Base-by-base conservation (phyloP, 1,139 yeast genomes). In the Debaryomyces sp. region DNA sequence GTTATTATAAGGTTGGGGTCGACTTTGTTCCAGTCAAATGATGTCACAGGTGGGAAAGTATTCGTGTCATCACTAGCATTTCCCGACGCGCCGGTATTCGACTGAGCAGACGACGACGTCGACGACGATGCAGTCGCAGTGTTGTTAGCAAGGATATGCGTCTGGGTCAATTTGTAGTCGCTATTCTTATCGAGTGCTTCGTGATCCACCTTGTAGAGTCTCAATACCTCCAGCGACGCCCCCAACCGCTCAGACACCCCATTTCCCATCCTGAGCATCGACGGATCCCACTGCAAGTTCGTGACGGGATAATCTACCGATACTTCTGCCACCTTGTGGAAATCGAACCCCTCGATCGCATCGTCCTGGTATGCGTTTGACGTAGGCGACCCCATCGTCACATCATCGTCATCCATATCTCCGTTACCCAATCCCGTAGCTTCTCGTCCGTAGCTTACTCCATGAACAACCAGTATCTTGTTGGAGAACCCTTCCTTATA, bases 1-100 rank as follows among this genome's bases (percentile, higher is more conserved):
- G 97, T 90, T 41, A 94, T 88, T 22, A 91, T 79, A 36, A 85
- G 69, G 48, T 82, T 80, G 6, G 90, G 81, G 59, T 89, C 94
- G 3, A 78, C 73, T 43, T 77, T 70, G 70, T 89, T 91, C 98
- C 99, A 94, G 67, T 94, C 97, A 62, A 94, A 90, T 5, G 96
- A 86, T 0, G 98, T 92, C 45, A 94, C 80, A 1, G 97, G 97
- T 0, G 96, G 94, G 46, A 81, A 72, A 15, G 79, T 81, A 62
- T 76, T 77, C 52, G 77, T 64, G 51, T 75, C 75, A 29, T 72
- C 67, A 4, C 53, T 46, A 29, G 34, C 34, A 26, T 23, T 26
- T 13, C 39, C 47, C 13, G 41, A 44, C 4, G 45, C 44, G 6
- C 52, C 43, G 2, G 9, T 32, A 21, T 30, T 41, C 22, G 53